Percentiles rank a stretch among this genome's conserved stretches.
These are phyloP conservation scores for Cystofilobasidium ferigula DNA, from an alignment of 768 basidiomycete species.

Conservation along the genomic window DNA sequence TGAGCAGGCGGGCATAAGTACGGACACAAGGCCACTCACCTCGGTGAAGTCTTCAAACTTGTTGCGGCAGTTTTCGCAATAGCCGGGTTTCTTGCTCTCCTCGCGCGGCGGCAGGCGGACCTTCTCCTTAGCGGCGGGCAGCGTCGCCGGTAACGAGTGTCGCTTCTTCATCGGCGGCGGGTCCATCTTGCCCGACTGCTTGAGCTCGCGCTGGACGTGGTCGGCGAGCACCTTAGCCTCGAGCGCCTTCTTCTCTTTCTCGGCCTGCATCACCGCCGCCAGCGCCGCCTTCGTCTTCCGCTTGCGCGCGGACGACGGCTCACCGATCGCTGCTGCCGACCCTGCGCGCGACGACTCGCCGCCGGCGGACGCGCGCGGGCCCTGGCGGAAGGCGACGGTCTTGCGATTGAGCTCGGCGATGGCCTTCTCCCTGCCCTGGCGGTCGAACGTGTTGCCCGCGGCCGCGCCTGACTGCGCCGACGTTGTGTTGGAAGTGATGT, in stretches of 20 bases:
- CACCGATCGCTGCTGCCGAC: neutral
- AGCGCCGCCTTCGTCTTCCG: slow-evolving; percentile 7
- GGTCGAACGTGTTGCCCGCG: slow-evolving; percentile 23
- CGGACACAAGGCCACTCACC: slow-evolving; percentile 44
- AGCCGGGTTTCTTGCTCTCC: slow-evolving; percentile 82
- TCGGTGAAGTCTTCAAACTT: slow-evolving; percentile 79
- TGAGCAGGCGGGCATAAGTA: neutral
- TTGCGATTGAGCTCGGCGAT: slow-evolving; percentile 37
- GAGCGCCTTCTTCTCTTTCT: neutral
- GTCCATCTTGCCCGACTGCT: slow-evolving; percentile 14
- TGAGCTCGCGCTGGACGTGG: slow-evolving; percentile 26
- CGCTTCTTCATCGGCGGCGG: slow-evolving; percentile 27
- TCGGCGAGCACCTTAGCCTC: slow-evolving; percentile 31
- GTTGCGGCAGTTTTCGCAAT: slow-evolving; percentile 88
- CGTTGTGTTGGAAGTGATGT: slow-evolving; percentile 78
- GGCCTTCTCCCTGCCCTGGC: slow-evolving; percentile 30
- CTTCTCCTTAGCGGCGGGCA: slow-evolving; percentile 38
- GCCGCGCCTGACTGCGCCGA: slow-evolving; percentile 44
- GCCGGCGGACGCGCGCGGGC: slow-evolving; percentile 28
- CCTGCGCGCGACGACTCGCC: neutral
- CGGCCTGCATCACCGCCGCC: slow-evolving; percentile 21
- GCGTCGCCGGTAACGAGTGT: slow-evolving; percentile 22
- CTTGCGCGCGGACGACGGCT: neutral
- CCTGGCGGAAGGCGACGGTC: slow-evolving; percentile 32
- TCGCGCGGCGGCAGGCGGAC: slow-evolving; percentile 42